These are phyloP conservation scores for Leccinum aurantiacum DNA, from an alignment of 768 basidiomycete species.

Conservation along the genomic window DNA sequence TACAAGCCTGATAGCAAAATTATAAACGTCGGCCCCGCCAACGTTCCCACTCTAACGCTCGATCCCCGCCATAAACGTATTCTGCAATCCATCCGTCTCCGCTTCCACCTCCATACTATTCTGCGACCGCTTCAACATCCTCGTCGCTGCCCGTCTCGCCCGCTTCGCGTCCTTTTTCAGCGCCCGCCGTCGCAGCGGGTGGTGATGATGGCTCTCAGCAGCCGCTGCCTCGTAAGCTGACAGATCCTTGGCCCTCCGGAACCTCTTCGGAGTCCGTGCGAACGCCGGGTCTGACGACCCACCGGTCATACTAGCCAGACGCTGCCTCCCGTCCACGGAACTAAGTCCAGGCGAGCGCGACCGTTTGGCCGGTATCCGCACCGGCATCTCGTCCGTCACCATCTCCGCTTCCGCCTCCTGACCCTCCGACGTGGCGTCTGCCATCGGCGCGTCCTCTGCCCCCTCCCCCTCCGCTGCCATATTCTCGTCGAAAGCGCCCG, in stretches of 20 bases:
- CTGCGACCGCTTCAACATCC: conserved; percentile 14
- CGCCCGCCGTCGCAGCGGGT: conserved; percentile 54
- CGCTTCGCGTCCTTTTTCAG: conserved; percentile 67
- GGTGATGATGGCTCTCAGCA: conserved; percentile 26
- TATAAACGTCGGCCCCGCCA: conserved; percentile 36
- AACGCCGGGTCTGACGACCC: conserved; percentile 1
- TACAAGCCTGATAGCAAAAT: not conserved
- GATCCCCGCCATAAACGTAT: conserved; percentile 27
- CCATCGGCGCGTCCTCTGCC: conserved; percentile 39
- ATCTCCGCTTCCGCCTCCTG: conserved; percentile 34
- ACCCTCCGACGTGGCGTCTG: conserved; percentile 39
- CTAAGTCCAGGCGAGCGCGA: conserved; percentile 15
- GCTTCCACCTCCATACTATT: conserved; percentile 34
- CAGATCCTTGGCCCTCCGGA: conserved; percentile 55
- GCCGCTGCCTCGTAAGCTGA: conserved; percentile 53
- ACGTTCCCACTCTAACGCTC: conserved; percentile 17
- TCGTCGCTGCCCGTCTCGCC: conserved; percentile 51
- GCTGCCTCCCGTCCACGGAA: not conserved
- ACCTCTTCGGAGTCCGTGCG: conserved; percentile 52
- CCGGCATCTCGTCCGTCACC: conserved; percentile 40
- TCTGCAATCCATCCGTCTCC: conserved; percentile 18
- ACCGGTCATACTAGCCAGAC: not conserved
- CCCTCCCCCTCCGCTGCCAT: too few relatives aligned
- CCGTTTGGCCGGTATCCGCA: conserved; percentile 33
- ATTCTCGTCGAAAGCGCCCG: conserved; percentile 66